Conservation (phyloP, 176 grass and related monocot species). For the Thalia dealbata region DNA sequence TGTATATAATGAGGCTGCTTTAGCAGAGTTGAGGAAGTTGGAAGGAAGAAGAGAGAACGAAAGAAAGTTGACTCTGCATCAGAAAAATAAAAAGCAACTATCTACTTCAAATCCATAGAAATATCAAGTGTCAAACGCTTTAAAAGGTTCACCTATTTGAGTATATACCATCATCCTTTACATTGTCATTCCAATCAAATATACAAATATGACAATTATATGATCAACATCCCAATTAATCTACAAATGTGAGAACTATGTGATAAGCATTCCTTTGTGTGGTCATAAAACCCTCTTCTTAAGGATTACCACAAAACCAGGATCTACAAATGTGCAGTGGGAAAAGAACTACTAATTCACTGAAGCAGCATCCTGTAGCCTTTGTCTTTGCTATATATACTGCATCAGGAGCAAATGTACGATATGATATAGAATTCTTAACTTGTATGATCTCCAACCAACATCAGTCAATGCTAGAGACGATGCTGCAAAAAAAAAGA, state of each 20-base stretch:
- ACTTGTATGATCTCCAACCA: constrained; percentile 18
- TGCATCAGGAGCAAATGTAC: background rate
- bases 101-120: no score
- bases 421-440: constrained; percentile 4
- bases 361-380: background rate
- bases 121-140: no score
- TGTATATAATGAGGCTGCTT: constrained; percentile 62
- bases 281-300: background rate
- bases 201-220: no score
- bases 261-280: background rate
- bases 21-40: constrained; percentile 61
- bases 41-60: constrained; percentile 80
- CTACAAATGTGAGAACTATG: no score
- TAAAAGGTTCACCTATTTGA: no score
- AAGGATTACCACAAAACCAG: background rate
- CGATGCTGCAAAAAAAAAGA: constrained; percentile 16
- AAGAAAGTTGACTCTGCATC: no score
- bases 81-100: no score
- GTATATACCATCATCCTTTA: no score
- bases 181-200: no score
- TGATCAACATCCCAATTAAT: no score
- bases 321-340: background rate
- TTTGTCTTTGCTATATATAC: no score
- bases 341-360: background rate
- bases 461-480: constrained; percentile 15